Evolutionary conservation across 169 alveolate species (phyloP).

Genomic region (Amoebophrya sp.): DNA sequence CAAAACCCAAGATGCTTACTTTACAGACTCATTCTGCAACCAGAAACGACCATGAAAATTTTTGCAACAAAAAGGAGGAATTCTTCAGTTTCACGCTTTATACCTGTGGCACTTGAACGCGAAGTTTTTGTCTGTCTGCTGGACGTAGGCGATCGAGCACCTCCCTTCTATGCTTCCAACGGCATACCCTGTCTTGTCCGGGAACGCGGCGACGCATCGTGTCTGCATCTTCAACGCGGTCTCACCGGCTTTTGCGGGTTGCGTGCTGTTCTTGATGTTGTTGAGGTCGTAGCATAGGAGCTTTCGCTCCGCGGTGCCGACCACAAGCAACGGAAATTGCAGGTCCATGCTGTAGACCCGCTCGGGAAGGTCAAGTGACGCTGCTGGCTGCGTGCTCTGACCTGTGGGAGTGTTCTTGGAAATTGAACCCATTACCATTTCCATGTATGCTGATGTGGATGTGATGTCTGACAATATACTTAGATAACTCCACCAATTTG

Average conservation of each 20-base stretch:
- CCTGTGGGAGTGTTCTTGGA: conserved; percentile 25
- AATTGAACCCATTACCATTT: no score
- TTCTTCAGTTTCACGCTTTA: background rate
- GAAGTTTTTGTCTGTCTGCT: conserved; percentile 57
- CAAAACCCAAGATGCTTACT: conserved; percentile 28
- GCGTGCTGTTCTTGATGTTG: conserved; percentile 52
- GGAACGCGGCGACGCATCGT: conserved; percentile 59
- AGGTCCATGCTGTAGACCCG: conserved; percentile 58
- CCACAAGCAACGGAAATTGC: conserved; percentile 55
- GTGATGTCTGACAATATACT: no score
- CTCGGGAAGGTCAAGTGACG: conserved; percentile 46
- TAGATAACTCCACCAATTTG: no score
- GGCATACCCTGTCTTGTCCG: conserved; percentile 73
- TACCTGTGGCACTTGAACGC: conserved; percentile 68
- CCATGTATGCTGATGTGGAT: no score
- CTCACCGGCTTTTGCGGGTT: conserved; percentile 55
- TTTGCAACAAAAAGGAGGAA: background rate
- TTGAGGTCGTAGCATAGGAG: conserved; percentile 53
- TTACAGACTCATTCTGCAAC: conserved; percentile 19
- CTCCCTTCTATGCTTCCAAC: conserved; percentile 75
- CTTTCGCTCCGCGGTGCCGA: conserved; percentile 46
- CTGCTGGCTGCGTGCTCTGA: conserved; percentile 38
- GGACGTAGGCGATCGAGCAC: conserved; percentile 67
- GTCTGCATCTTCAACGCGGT: conserved; percentile 70
- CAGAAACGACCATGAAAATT: background rate